Conservation (phyloP, 2,329 filamentous ascomycete species). For the Epicoccum sorghinum region DNA sequence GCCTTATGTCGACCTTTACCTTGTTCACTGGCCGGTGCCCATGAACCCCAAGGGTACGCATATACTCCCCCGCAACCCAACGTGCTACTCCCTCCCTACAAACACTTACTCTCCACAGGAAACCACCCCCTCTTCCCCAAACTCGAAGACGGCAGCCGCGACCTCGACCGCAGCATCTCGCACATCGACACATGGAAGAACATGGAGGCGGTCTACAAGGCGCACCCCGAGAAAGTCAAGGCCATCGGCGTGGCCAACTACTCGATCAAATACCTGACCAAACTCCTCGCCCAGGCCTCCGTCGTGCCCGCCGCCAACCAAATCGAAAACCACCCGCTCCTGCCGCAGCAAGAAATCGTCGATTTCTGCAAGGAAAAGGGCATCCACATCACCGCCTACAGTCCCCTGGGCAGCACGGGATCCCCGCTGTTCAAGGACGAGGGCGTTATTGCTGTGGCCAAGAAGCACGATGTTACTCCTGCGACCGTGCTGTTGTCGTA, state of each 20-base stretch:
- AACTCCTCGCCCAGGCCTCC: slow-evolving; percentile 63
- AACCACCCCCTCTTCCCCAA: slow-evolving; percentile 79
- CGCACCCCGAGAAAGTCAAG: slow-evolving; percentile 54
- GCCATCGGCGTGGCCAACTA: slow-evolving; percentile 60
- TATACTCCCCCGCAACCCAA: neutral
- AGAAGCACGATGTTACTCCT: slow-evolving; percentile 56
- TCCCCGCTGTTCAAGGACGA: slow-evolving; percentile 57
- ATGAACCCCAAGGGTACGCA: slow-evolving; percentile 74
- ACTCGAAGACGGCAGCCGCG: slow-evolving; percentile 73
- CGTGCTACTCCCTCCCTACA: too few relatives aligned
- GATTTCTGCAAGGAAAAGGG: slow-evolving; percentile 70
- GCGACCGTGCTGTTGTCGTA: slow-evolving; percentile 72
- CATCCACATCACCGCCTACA: slow-evolving; percentile 75
- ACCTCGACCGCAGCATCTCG: slow-evolving; percentile 71
- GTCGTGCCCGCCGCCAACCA: slow-evolving; percentile 72
- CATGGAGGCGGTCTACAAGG: slow-evolving; percentile 67
- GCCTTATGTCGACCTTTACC: slow-evolving; percentile 80
- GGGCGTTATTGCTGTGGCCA: slow-evolving; percentile 54
- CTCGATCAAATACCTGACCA: slow-evolving; percentile 55
- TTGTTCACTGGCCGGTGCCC: slow-evolving; percentile 83
- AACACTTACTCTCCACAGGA: slow-evolving; percentile 46
- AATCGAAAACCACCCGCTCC: slow-evolving; percentile 75
- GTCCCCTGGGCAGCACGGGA: slow-evolving; percentile 57
- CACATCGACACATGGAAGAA: slow-evolving; percentile 79
- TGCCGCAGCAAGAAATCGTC: slow-evolving; percentile 75